These are phyloP conservation scores for Mucor piriformis DNA, from an alignment of 371 early-diverging fungal genomes.

Conservation along the genomic window DNA sequence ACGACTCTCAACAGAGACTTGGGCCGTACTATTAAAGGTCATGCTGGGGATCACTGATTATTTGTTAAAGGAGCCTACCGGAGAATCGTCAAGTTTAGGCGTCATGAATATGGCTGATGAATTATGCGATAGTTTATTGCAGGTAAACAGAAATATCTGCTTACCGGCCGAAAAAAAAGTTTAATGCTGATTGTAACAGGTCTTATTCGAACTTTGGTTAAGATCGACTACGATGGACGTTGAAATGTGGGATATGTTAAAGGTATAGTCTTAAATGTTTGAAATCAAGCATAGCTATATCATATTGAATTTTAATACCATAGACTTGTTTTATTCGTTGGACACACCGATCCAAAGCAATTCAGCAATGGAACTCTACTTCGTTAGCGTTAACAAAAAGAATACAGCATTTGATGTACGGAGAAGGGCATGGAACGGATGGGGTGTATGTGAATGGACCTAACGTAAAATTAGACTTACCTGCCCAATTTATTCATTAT, in stretches of 20 bases:
- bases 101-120: constrained; percentile 73
- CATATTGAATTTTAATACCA: neutral
- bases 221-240: constrained; percentile 63
- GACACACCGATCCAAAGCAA: constrained; percentile 71
- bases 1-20: constrained; percentile 71
- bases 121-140: constrained; percentile 70
- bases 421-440: constrained; percentile 56
- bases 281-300: neutral
- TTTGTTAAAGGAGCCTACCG: constrained; percentile 60
- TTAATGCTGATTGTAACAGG: constrained; percentile 25
- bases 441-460: constrained; percentile 55
- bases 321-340: constrained; percentile 63
- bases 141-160: no score
- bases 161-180: neutral
- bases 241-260: constrained; percentile 75
- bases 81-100: constrained; percentile 33
- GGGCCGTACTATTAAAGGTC: constrained; percentile 78
- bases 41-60: constrained; percentile 73
- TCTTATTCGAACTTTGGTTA: constrained; percentile 77
- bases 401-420: constrained; percentile 65
- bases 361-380: constrained; percentile 74
- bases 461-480: constrained; percentile 67
- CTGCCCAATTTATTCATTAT: constrained; percentile 65
- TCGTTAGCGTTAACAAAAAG: constrained; percentile 62
- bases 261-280: constrained; percentile 3